A percentile compares a stretch with the other conserved stretches of the same genome.
Conservation (phyloP, 116 monocot genomes). For the Phalaenopsis hybrid region DNA sequence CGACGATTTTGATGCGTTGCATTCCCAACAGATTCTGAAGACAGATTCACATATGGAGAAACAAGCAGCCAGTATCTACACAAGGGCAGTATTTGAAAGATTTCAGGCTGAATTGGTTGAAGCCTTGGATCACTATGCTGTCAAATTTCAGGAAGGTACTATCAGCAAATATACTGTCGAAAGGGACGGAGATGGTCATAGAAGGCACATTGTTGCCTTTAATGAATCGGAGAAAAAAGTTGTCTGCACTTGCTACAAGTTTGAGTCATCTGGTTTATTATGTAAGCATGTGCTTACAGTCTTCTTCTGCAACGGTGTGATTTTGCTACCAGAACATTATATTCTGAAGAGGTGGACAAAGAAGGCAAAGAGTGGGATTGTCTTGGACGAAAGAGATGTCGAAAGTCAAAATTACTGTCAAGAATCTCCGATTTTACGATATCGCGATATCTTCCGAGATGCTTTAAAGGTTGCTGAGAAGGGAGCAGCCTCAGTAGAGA, state of each 20-base stretch:
- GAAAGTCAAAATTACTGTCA: conserved; percentile 15
- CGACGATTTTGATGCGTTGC: conserved; percentile 20
- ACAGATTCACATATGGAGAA: conserved; percentile 43
- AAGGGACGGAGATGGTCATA: conserved; percentile 29
- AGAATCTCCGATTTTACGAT: conserved; percentile 20
- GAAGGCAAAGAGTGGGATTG: conserved; percentile 37
- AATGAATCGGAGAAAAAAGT: conserved; percentile 36
- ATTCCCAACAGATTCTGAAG: conserved; percentile 24
- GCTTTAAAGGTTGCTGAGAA: conserved; percentile 48
- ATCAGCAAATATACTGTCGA: conserved; percentile 40
- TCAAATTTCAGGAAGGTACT: conserved; percentile 41
- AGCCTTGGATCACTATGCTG: conserved; percentile 36
- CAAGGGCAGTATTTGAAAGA: conserved; percentile 30
- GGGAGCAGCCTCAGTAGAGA: conserved; percentile 29
- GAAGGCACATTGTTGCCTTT: conserved; percentile 24
- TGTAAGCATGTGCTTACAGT: conserved; percentile 46
- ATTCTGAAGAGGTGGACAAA: conserved; percentile 46
- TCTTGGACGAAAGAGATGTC: conserved; percentile 12
- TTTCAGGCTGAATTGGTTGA: conserved; percentile 44
- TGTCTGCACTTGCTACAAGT: conserved; percentile 40
- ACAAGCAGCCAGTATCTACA: conserved; percentile 40
- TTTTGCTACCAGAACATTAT: conserved; percentile 38
- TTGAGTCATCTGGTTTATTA: conserved; percentile 29
- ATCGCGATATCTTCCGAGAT: conserved; percentile 32
- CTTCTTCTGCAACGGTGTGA: conserved; percentile 25